Evolutionary conservation across 371 early-diverging fungal species (phyloP), one percentile per base, ranked within the genome.

Genomic region (Thermomucor indicae-seudaticae): DNA sequence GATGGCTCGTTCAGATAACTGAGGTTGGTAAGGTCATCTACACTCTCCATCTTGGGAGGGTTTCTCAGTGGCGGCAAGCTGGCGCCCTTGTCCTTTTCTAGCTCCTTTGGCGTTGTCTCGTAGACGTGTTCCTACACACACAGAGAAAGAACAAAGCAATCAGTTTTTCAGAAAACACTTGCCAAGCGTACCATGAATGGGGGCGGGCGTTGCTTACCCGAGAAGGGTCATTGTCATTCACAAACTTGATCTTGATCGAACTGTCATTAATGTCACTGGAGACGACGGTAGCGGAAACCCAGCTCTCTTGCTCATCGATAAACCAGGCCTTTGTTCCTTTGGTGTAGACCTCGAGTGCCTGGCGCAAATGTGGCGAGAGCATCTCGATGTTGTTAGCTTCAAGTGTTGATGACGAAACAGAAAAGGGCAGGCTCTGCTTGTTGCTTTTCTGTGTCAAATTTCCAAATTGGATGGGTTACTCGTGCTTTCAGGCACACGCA

Each of bases 1-100:
- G 87, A 89, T 19, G 91, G 89, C 63, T 96, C 96, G 74, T 95
- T 89, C 29, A 93, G 80, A 63, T 96, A 89, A 65, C 92, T 91
- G 27, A 95, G 83, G 55, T 80, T 87, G 10, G 96, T 92, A 64
- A 95, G 71, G 62, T 94, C 97, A 65, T 96, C 95, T 46, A 85
- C 87, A 49, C 88, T 85, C 57, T 95, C 95, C 55, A 91, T 77
- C 47, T 83, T 75, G 0, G 89, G 89, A 28, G 97, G 95, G 63
- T 95, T 95, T 67, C 92, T 83, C 48, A 95, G 74, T 29, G 93
- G 94, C 22, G 95, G 95, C 35, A 95, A 72, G 31, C 66, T 79
- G 34, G 70, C 70, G 49, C 65, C 78, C 53, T 86, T 86, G 49
- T 58, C 57, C 44, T 79, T 79, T 32, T 72, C 67, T 31, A 93